These are phyloP conservation scores for Malania oleifera DNA, from an alignment of 164 flowering plant species.

Conservation along the genomic window DNA sequence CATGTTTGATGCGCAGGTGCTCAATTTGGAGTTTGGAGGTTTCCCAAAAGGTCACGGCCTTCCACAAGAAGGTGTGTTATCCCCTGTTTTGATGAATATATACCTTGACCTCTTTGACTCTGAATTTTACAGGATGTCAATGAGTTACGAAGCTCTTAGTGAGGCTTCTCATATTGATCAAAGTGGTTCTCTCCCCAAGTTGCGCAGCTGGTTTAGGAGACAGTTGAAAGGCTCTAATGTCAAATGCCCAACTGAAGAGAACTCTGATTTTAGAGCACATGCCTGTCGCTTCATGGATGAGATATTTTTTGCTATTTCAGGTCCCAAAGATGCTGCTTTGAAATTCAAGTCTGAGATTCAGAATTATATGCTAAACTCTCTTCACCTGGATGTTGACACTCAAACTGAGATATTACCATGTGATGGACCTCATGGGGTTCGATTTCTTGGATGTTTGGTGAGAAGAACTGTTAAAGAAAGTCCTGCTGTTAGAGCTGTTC, in stretches of 20 bases:
- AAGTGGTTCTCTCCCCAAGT: conserved; percentile 34
- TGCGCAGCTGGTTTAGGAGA: conserved; percentile 83
- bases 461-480: conserved; percentile 41
- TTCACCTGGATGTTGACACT: conserved; percentile 45
- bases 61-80: conserved; percentile 88
- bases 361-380: conserved; percentile 37
- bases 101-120: conserved; percentile 76
- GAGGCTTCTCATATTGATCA: conserved; percentile 13
- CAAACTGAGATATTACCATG: conserved; percentile 37
- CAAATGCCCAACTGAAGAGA: conserved; percentile 10
- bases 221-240: conserved; percentile 36
- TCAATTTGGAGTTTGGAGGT: conserved; percentile 88
- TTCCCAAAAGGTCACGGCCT: conserved; percentile 94
- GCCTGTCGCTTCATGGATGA: conserved; percentile 89
- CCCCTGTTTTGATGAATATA: conserved; percentile 82
- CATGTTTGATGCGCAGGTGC: conserved; percentile 66
- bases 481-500: conserved; percentile 63
- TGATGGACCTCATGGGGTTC: conserved; percentile 35
- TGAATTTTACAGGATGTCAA: conserved; percentile 54
- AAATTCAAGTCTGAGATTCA: conserved; percentile 45
- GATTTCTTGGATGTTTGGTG: conserved; percentile 56
- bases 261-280: conserved; percentile 39
- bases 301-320: conserved; percentile 63
- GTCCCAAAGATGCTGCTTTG: conserved; percentile 53
- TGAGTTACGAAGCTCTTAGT: conserved; percentile 73